These are phyloP conservation scores for Fusarium piperis DNA, from an alignment of 2,329 filamentous ascomycete species.

Conservation along the genomic window DNA sequence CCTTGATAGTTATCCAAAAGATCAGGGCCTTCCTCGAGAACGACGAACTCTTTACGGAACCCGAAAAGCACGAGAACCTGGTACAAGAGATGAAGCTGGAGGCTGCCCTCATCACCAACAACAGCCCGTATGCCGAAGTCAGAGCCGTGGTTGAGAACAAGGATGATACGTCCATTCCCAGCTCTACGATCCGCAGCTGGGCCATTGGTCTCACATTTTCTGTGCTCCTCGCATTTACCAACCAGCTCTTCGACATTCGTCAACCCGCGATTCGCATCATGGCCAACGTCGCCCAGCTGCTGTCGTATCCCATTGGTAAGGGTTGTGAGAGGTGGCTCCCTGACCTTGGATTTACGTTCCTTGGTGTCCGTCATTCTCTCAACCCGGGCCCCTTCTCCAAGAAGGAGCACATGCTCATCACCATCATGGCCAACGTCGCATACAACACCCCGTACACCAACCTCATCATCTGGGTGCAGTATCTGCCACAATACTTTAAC, in stretches of 20 bases:
- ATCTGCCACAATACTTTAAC: slow-evolving; percentile 60
- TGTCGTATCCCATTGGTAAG: slow-evolving; percentile 65
- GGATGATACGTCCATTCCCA: slow-evolving; percentile 61
- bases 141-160: slow-evolving; percentile 63
- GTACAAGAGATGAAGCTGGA: slow-evolving; percentile 63
- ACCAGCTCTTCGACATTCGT: slow-evolving; percentile 67
- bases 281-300: slow-evolving; percentile 64
- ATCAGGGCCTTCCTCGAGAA: slow-evolving; percentile 51
- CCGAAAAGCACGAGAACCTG: slow-evolving; percentile 51
- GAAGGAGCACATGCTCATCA: slow-evolving; percentile 70
- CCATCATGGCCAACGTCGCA: slow-evolving; percentile 69
- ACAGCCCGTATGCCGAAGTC: slow-evolving; percentile 66
- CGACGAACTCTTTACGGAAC: slow-evolving; percentile 46
- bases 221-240: slow-evolving; percentile 59
- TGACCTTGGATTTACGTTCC: slow-evolving; percentile 57
- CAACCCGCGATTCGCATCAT: slow-evolving; percentile 63
- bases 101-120: slow-evolving; percentile 60
- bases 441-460: slow-evolving; percentile 59
- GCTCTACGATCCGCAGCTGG: slow-evolving; percentile 65
- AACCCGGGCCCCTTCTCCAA: slow-evolving; percentile 66
- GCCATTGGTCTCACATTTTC: slow-evolving; percentile 62
- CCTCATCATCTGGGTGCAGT: slow-evolving; percentile 61
- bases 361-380: slow-evolving; percentile 59
- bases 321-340: slow-evolving; percentile 61
- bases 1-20: slow-evolving; percentile 46